Conservation (phyloP, 2,329 filamentous ascomycete species). For the Hymenoscyphus albidus region DNA sequence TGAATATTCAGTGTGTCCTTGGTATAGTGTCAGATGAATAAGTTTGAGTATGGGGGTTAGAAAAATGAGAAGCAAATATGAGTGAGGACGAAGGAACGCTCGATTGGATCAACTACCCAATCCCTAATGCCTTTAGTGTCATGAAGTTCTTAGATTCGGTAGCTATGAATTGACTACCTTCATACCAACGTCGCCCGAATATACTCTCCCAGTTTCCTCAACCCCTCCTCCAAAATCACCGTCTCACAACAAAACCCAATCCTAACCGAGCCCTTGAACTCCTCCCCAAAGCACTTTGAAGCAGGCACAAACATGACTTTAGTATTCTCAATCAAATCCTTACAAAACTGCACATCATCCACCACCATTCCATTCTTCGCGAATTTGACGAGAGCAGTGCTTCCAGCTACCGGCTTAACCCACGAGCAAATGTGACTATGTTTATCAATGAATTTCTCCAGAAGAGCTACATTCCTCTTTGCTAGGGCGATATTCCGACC, state of each 20-base stretch:
- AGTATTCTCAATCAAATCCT: conserved; percentile 61
- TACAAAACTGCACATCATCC: conserved; percentile 69
- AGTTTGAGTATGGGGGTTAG: neutral
- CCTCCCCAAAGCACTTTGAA: conserved; percentile 66
- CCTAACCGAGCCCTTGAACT: conserved; percentile 72
- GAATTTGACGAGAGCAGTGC: conserved; percentile 74
- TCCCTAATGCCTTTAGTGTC: neutral
- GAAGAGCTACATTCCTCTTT: conserved; percentile 59
- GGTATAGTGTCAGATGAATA: neutral
- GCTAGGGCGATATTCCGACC: conserved; percentile 63
- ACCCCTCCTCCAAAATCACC: conserved; percentile 60
- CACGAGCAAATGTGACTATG: conserved; percentile 63
- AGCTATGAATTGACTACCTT: neutral
- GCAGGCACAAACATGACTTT: conserved; percentile 75
- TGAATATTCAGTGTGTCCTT: neutral
- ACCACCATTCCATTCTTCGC: conserved; percentile 55
- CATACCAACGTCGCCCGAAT: conserved; percentile 23
- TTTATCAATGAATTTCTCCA: conserved; percentile 65
- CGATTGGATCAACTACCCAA: neutral
- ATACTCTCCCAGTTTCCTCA: conserved; percentile 43
- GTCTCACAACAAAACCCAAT: conserved; percentile 74
- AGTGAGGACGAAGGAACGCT: neutral
- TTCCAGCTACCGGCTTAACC: conserved; percentile 73
- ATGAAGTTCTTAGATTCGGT: neutral
- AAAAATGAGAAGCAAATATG: neutral